phyloP scores from a whole-genome alignment of 2,329 filamentous ascomycete species.

The Westerdykella aurantiaca region DNA sequence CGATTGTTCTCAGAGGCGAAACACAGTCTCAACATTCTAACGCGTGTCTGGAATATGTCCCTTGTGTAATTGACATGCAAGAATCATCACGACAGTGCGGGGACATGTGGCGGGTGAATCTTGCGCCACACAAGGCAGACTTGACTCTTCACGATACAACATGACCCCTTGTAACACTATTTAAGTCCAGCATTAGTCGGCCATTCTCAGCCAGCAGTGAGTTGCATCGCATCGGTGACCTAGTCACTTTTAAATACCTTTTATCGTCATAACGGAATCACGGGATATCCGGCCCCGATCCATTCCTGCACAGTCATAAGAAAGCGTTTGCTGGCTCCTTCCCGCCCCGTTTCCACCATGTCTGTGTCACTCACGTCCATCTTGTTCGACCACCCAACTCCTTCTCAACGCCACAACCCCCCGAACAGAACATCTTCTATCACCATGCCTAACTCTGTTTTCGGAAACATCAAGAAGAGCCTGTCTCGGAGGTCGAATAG shows the following conservation, averaged over 20 bases:
- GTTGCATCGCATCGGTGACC: no score
- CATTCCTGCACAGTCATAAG: conserved; percentile 4
- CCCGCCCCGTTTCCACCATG: not conserved
- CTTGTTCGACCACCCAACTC: no score
- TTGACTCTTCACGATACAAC: not conserved
- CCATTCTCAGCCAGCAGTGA: no score
- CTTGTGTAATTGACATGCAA: not conserved
- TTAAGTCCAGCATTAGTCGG: no score
- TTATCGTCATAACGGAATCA: no score
- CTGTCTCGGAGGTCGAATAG: conserved; percentile 7
- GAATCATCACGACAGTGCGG: not conserved
- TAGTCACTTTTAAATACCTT: no score
- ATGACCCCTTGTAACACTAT: no score
- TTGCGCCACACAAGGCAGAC: conserved; percentile 3
- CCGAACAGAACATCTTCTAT: conserved; percentile 1
- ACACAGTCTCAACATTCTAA: no score
- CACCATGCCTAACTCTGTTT: conserved; percentile 7
- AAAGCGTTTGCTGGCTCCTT: conserved; percentile 3
- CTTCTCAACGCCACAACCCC: not conserved
- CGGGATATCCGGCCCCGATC: not conserved
- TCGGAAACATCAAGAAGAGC: conserved; percentile 22
- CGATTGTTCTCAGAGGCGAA: no score
- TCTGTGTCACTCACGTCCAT: conserved; percentile 1
- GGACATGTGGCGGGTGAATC: no score
- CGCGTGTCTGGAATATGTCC: not conserved